These are phyloP conservation scores for Sporothrix schenckii DNA, from an alignment of 2,329 filamentous ascomycete genomes.

Conservation along the genomic window DNA sequence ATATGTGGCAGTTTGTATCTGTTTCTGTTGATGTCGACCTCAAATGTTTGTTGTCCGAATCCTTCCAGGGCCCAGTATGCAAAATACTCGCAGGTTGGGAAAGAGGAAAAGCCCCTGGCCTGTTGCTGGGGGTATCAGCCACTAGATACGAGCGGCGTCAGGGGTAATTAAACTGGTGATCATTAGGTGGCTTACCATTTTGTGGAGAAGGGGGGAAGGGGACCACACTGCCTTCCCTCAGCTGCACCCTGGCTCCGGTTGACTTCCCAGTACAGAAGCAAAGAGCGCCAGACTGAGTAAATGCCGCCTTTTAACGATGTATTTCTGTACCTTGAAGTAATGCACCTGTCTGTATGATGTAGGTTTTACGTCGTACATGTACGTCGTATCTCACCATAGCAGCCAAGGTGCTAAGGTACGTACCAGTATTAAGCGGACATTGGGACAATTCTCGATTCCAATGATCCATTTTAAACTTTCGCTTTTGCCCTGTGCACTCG, in stretches of 20 bases:
- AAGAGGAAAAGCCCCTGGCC: neutral
- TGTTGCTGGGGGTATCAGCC: slow-evolving; percentile 15
- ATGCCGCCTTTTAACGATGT: neutral
- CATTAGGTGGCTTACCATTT: slow-evolving; percentile 14
- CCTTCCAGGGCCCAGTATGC: slow-evolving; percentile 19
- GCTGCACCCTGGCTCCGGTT: slow-evolving; percentile 8
- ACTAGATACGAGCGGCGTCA: slow-evolving; percentile 24
- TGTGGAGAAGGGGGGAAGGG: slow-evolving; percentile 13
- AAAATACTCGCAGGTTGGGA: slow-evolving; percentile 21
- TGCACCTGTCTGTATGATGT: too few relatives aligned
- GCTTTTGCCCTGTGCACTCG: neutral
- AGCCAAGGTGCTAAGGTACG: too few relatives aligned
- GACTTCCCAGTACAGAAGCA: slow-evolving; percentile 23
- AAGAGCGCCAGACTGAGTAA: slow-evolving; percentile 13
- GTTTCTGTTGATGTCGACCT: neutral
- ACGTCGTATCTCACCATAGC: too few relatives aligned
- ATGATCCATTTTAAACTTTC: neutral
- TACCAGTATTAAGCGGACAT: neutral
- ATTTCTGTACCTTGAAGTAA: too few relatives aligned
- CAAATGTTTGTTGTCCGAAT: neutral
- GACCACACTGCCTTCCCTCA: slow-evolving; percentile 3
- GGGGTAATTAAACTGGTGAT: slow-evolving; percentile 16
- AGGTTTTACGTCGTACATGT: too few relatives aligned
- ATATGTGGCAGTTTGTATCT: neutral
- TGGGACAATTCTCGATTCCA: neutral